phyloP scores from a whole-genome alignment of 2,329 filamentous ascomycete genomes.

The Daldinia sp. region DNA sequence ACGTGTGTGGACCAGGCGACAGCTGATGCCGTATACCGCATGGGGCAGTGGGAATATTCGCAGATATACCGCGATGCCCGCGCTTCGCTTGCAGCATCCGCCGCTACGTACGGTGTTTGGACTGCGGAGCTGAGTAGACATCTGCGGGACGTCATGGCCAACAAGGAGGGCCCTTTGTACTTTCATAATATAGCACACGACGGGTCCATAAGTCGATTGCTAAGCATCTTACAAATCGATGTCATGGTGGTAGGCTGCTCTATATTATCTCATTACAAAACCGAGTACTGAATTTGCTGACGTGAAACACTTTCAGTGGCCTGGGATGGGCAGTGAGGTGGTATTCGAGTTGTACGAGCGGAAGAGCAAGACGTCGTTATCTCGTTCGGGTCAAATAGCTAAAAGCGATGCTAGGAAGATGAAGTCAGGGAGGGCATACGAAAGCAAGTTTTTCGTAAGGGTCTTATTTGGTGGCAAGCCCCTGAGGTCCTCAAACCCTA shows the following conservation, averaged over 20 bases:
- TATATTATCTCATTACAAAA: neutral
- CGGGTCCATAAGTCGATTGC: conserved; percentile 71
- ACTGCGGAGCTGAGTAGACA: conserved; percentile 74
- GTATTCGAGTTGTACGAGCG: conserved; percentile 74
- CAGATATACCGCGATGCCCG: conserved; percentile 76
- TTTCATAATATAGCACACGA: conserved; percentile 84
- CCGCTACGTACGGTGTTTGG: conserved; percentile 74
- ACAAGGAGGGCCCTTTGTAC: conserved; percentile 57
- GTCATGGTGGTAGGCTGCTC: conserved; percentile 64
- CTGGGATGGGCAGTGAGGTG: conserved; percentile 81
- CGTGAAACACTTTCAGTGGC: conserved; percentile 61
- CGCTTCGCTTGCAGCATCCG: conserved; percentile 68
- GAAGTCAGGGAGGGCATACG: neutral
- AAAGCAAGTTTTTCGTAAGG: conserved; percentile 61
- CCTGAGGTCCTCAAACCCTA: conserved; percentile 72
- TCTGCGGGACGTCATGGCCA: conserved; percentile 62
- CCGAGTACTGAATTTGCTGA: neutral
- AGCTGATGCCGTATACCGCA: conserved; percentile 75
- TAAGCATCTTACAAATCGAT: conserved; percentile 76
- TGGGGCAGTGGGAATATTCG: conserved; percentile 83
- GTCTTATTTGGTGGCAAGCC: conserved; percentile 76
- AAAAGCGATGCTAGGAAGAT: conserved; percentile 16
- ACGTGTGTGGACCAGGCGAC: conserved; percentile 69
- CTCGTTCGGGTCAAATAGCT: neutral
- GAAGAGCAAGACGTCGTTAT: conserved; percentile 16